phyloP scores from a whole-genome alignment of 257 asterid species.

The Penstemon eatonii region DNA sequence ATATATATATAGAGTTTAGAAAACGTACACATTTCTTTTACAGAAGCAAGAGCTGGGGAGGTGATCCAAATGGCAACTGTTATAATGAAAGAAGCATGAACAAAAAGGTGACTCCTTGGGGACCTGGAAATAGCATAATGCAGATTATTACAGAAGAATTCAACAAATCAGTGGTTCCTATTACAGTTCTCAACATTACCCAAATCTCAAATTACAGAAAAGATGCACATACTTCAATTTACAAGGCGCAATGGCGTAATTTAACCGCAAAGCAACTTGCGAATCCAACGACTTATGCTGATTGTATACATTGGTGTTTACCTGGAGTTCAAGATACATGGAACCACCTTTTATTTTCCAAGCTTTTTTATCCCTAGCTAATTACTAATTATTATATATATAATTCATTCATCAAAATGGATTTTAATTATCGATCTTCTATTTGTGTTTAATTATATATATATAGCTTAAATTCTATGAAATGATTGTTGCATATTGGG shows the following conservation, averaged over 20 bases:
- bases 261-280: conserved; percentile 61
- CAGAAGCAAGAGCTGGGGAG: conserved; percentile 74
- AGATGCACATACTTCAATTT: conserved; percentile 80
- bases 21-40: not conserved
- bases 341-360: conserved; percentile 49
- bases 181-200: too few relatives aligned
- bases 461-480: too few relatives aligned
- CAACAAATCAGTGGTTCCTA: too few relatives aligned
- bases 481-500: too few relatives aligned
- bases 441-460: too few relatives aligned
- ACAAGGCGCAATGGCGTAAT: conserved; percentile 74
- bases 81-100: conserved; percentile 55
- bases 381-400: too few relatives aligned
- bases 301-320: conserved; percentile 87
- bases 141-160: conserved; percentile 36
- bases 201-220: conserved; percentile 65
- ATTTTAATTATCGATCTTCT: too few relatives aligned
- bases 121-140: conserved; percentile 49
- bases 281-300: conserved; percentile 62
- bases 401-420: too few relatives aligned
- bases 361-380: too few relatives aligned
- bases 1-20: too few relatives aligned
- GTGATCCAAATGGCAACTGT: conserved; percentile 46
- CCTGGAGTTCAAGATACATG: conserved; percentile 81
- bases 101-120: conserved; percentile 52